Base-by-base conservation (phyloP, 208 protist species). In the Kentomonas sorsogonicus region DNA sequence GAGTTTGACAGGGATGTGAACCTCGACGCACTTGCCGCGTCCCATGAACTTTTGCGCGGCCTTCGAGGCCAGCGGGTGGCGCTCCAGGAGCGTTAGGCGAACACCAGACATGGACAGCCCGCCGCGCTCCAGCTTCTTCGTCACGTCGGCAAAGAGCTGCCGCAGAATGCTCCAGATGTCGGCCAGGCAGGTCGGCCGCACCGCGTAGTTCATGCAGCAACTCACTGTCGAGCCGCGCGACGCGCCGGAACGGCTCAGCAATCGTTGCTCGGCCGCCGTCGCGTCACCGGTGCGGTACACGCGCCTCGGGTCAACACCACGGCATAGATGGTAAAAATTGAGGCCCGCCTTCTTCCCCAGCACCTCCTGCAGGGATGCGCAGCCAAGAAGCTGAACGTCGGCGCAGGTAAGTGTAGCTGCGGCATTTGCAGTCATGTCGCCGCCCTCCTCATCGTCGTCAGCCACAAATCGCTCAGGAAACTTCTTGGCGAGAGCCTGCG, bases 121-220 rank as follows among this genome's bases (percentile, higher is more conserved):
- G 25, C 57, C 58, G n/a, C 80, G 79, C 18, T 73, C 50, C 65
- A 95, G 56, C 67, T 95, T 95, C 15, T 4, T 45, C 56, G 77
- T 84, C 13, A 91, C 85, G 51, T 79, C 83, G 29, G 79, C 71
- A 9, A 93, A 59, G 3, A 95, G 57, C 56, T 95, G 63, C 7
- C 43, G 57, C 18, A 66, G 23, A 55, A 95, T 89, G 25, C 27
- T 70, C 73, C 72, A 85, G 9, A 95, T 69, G 60, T 93, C 89
- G 10, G 80, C 74, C 7, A 75, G 20, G 25, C 57, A 60, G 5
- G 33, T 33, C 3, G 85, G 85, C 7, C 89, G 73, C 39, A 95
- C 89, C 0, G 80, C 85, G 66, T 95, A 95, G 69, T 95, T 92
- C 85, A 95, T 92, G 29, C 80, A 85, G 65, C 84, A 95, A 16